Percentiles rank a stretch among this genome's conserved stretches.
Conservation (phyloP, 768 basidiomycete species). For the Xerocomus spinulosus region DNA sequence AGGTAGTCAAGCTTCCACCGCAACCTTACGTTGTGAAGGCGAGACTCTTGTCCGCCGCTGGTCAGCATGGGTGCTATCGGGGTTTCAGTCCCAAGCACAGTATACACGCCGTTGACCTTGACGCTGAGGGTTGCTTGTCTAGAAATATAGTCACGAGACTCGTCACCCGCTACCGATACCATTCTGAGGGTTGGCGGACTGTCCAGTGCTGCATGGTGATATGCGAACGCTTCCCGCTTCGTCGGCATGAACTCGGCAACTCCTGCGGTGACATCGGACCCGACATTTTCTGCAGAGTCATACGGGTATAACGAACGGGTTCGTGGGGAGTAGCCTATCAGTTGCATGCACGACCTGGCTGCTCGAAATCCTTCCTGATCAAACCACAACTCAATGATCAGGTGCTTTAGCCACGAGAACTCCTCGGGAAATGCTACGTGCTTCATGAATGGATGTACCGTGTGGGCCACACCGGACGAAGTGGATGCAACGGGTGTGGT, state of each 20-base stretch:
- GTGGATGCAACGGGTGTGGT: constrained; percentile 3
- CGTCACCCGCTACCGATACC: constrained; percentile 61
- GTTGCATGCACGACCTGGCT: constrained; percentile 53
- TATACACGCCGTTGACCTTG: constrained; percentile 72
- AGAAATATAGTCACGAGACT: constrained; percentile 69
- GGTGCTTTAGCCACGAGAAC: constrained; percentile 51
- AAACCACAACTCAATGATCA: constrained; percentile 59
- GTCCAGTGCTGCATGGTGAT: constrained; percentile 70
- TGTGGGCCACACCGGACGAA: constrained; percentile 4
- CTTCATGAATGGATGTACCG: constrained; percentile 10
- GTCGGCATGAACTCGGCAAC: constrained; percentile 64
- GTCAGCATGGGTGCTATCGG: constrained; percentile 17
- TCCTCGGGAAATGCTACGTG: constrained; percentile 32
- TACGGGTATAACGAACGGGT: constrained; percentile 26
- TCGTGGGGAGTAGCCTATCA: constrained; percentile 46
- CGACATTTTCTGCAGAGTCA: constrained; percentile 21
- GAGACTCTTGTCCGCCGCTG: constrained; percentile 13
- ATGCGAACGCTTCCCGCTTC: constrained; percentile 53
- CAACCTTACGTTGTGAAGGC: constrained; percentile 38
- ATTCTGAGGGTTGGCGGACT: constrained; percentile 65
- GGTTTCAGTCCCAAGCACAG: constrained; percentile 62
- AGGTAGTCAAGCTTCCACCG: constrained; percentile 79
- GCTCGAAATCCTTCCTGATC: constrained; percentile 83
- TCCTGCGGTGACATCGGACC: constrained; percentile 36
- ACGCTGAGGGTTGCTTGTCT: constrained; percentile 68